Evolutionary conservation across 129 eudicot species (phyloP).

Genomic region (Apium graveolens): DNA sequence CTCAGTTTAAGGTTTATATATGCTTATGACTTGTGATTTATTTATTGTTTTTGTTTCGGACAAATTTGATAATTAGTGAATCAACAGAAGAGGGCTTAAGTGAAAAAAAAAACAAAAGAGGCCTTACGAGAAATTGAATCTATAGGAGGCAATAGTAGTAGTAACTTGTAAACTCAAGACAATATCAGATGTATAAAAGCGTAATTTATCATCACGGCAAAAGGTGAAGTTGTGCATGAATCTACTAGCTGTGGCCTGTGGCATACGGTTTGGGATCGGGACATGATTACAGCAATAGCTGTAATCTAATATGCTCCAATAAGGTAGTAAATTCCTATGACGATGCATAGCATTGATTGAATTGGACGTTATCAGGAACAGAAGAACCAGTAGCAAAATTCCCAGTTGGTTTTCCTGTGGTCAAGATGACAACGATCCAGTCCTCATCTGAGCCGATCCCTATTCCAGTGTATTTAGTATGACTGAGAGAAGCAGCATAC

Average conservation of each 20-base stretch:
- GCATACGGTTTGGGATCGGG: too few species aligned
- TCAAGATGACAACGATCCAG: conserved; percentile 79
- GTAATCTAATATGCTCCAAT: conserved; percentile 6
- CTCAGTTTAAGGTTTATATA: background rate
- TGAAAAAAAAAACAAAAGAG: background rate
- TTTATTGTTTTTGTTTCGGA: background rate
- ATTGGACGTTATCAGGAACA: conserved; percentile 15
- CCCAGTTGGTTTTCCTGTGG: conserved; percentile 63
- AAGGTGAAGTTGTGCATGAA: too few species aligned
- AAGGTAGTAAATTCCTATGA: conserved; percentile 29
- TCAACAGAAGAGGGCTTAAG: background rate
- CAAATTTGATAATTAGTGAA: background rate
- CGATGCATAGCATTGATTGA: conserved; percentile 15
- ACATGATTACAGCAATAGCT: background rate
- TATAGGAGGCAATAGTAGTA: background rate
- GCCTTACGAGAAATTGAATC: background rate
- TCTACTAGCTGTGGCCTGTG: too few species aligned
- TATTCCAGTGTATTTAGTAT: conserved; percentile 55
- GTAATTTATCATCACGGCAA: too few species aligned
- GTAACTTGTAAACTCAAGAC: too few species aligned
- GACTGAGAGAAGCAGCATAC: conserved; percentile 53
- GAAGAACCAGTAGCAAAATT: conserved; percentile 31
- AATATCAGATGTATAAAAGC: too few species aligned
- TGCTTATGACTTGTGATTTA: background rate
- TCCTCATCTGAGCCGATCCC: conserved; percentile 67